Base-by-base conservation (phyloP, 306 rosid genomes). In the Arachis hypogaea region DNA sequence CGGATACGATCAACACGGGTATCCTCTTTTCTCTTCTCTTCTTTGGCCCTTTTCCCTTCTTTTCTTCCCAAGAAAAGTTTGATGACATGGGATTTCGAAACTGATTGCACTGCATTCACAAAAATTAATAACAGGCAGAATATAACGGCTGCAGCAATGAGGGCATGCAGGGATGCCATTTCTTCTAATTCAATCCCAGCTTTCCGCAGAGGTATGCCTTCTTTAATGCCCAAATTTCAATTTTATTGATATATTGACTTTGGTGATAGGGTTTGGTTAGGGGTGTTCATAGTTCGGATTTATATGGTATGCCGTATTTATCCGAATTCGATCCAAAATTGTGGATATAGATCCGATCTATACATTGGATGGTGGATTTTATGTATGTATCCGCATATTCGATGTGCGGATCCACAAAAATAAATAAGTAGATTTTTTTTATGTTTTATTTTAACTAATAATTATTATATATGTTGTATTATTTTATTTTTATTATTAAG, bases 1-100 rank as follows among this genome's bases (percentile, higher is more conserved):
- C 6, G 97, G 98, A 38, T 91, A 91, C 60, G 98, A 94, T 82
- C 98, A 91, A 81, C 99, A 94, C 38, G 99, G 99, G 95, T 86
- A 14, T 22, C 68, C 51, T 73, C 11, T 75, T 75, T 70, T 7
- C 81, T 1, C 33, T 6, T 42, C 67, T 5, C 16, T 9, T 16
- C 11, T 33, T 6, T 51, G 28, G 28, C 28, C 28, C 7, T 46
- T 6, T n/a, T 40, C 41, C 16, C 2, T 0, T 41, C 61, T 14
- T 58, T 2, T 46, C 47, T 57, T 11, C 56, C 55, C 52, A 4
- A 56, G 7, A 4, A 72, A 42, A 51, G 28, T 22, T 80, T 52
- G n/a, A 38, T 71, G 58, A 66, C 18, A 28, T 76, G 78, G 46
- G 9, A 50, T 45, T 70, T 49, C 66, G 65, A 72, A 9, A 44